Evolutionary conservation across 345 rosid species (phyloP).

Genomic region (Salix udensis): DNA sequence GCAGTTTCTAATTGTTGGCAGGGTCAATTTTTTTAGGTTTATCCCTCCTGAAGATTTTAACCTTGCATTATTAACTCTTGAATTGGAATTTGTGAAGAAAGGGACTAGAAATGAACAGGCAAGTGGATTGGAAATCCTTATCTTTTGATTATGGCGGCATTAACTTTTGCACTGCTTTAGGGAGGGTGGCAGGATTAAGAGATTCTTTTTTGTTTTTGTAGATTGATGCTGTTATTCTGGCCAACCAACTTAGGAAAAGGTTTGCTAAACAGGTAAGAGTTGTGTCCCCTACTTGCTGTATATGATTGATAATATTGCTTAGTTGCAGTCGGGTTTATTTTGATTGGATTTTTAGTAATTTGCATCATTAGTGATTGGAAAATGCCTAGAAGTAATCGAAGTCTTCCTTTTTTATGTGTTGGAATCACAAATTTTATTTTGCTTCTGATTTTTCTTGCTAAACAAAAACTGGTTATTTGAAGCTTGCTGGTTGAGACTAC

Average conservation of each 20-base stretch:
- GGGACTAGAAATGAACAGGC: conserved; percentile 90
- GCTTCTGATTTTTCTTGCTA: background rate
- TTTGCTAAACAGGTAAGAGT: conserved; percentile 64
- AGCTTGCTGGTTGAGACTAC: background rate
- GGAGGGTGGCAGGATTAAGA: conserved; percentile 1
- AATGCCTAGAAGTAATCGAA: background rate
- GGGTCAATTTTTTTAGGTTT: conserved; percentile 40
- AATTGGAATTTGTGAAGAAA: conserved; percentile 88
- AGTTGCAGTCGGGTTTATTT: background rate
- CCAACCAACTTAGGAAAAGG: conserved; percentile 74
- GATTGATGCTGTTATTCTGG: conserved; percentile 89
- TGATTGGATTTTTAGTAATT: background rate
- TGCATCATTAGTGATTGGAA: background rate
- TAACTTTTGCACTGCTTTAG: background rate
- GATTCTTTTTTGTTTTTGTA: conserved; percentile 16
- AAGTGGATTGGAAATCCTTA: background rate
- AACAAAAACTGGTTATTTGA: background rate
- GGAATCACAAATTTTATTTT: background rate
- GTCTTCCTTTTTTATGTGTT: background rate
- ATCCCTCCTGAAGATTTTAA: conserved; percentile 72
- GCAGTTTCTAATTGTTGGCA: background rate
- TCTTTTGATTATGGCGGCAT: background rate
- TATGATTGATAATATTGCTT: background rate
- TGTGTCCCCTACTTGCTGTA: background rate
- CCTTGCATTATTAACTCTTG: conserved; percentile 71